These are phyloP conservation scores for Xylaria flabelliformis DNA, from an alignment of 495 filamentous ascomycete species.

Conservation along the genomic window DNA sequence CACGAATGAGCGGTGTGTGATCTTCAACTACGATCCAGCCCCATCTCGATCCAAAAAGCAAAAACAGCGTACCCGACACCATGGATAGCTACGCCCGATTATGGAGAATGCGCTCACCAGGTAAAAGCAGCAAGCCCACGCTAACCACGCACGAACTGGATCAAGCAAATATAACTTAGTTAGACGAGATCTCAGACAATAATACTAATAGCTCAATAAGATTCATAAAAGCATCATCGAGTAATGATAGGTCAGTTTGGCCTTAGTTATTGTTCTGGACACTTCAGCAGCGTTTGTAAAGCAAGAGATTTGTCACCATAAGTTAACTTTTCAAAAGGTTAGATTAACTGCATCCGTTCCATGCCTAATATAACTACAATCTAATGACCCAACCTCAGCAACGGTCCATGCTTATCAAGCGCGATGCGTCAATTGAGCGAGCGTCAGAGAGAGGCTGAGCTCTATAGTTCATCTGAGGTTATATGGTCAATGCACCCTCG, in stretches of 20 bases:
- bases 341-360: no score
- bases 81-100: not conserved
- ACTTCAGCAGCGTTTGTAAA: not conserved
- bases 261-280: not conserved
- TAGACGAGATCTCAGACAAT: not conserved
- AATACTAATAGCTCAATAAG: not conserved
- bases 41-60: not conserved
- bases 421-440: no score
- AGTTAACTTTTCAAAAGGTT: no score
- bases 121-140: not conserved
- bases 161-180: not conserved
- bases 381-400: no score
- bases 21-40: not conserved
- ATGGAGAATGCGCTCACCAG: not conserved
- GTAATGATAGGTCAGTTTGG: not conserved
- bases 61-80: not conserved
- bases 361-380: no score
- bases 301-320: no score
- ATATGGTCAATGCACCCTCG: no score
- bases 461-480: not conserved
- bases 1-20: not conserved
- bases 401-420: no score
- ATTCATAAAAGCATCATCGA: not conserved
- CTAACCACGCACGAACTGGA: not conserved
- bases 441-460: not conserved